A percentile compares a stretch with the other conserved stretches of the same genome.
Evolutionary conservation across 129 eudicot species (phyloP).

Genomic region (Lactuca saligna): DNA sequence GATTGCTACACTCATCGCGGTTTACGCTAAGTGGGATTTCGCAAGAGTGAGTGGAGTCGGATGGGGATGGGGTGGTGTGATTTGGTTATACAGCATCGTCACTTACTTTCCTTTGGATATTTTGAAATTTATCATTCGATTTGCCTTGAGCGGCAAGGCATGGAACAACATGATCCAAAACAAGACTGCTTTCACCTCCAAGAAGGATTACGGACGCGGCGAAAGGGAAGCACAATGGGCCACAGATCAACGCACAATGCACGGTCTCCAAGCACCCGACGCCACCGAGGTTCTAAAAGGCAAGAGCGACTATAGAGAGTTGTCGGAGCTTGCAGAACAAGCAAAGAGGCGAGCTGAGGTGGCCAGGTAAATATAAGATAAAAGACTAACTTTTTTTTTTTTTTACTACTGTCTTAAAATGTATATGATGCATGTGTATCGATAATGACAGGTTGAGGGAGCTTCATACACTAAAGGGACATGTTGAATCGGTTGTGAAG

Average conservation of each 20-base stretch:
- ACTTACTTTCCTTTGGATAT: slow-evolving; percentile 65
- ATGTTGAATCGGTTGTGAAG: slow-evolving; percentile 54
- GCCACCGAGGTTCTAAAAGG: slow-evolving; percentile 33
- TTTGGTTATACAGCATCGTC: slow-evolving; percentile 68
- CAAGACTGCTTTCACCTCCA: slow-evolving; percentile 48
- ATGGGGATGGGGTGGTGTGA: slow-evolving; percentile 95
- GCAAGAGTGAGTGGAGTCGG: slow-evolving; percentile 73
- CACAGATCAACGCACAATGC: slow-evolving; percentile 46
- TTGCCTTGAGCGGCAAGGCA: slow-evolving; percentile 67
- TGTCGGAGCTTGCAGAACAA: slow-evolving; percentile 46
- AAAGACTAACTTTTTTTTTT: no score
- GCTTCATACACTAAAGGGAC: slow-evolving; percentile 48
- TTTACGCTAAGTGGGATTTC: slow-evolving; percentile 75
- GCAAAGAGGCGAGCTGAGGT: slow-evolving; percentile 54
- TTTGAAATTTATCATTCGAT: slow-evolving; percentile 69
- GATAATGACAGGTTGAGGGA: slow-evolving; percentile 40
- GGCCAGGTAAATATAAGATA: slow-evolving; percentile 37
- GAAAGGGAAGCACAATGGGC: slow-evolving; percentile 59
- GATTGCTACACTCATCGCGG: slow-evolving; percentile 79
- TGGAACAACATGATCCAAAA: slow-evolving; percentile 69
- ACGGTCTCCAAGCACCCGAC: slow-evolving; percentile 43
- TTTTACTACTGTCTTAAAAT: no score
- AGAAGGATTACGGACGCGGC: slow-evolving; percentile 49
- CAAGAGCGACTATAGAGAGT: slow-evolving; percentile 31
- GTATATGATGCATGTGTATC: neutral